Percentiles rank a stretch among this genome's conserved stretches.
phyloP scores from a whole-genome alignment of 2,329 filamentous ascomycete genomes.

The Aspergillus intermedius region DNA sequence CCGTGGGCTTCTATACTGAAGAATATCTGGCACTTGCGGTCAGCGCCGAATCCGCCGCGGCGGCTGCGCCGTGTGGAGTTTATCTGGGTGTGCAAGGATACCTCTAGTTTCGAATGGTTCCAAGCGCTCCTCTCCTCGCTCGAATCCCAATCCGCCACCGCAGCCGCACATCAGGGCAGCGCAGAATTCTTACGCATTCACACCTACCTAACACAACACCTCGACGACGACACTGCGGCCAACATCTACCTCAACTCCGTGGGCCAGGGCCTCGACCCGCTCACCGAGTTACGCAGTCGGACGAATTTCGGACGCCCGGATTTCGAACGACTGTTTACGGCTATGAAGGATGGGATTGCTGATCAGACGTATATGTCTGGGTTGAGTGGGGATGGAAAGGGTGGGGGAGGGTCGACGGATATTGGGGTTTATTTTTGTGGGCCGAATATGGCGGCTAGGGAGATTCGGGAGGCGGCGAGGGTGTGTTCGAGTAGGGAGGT shows the following conservation, averaged over 20 bases:
- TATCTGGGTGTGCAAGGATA: constrained; percentile 97
- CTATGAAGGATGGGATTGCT: constrained; percentile 81
- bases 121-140: constrained; percentile 87
- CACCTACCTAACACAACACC: constrained; percentile 89
- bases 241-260: constrained; percentile 98
- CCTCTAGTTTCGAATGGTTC: constrained; percentile 97
- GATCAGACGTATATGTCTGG: constrained; percentile 80
- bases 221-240: constrained; percentile 85
- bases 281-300: constrained; percentile 81
- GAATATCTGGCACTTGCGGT: constrained; percentile 95
- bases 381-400: constrained; percentile 55
- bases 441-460: constrained; percentile 69
- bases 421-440: constrained; percentile 98
- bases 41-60: constrained; percentile 78
- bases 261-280: constrained; percentile 76
- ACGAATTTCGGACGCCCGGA: constrained; percentile 96
- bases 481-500: constrained; percentile 68
- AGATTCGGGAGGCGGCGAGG: constrained; percentile 77
- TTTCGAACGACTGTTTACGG: constrained; percentile 70
- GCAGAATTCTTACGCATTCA: constrained; percentile 92
- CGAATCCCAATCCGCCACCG: constrained; percentile 73
- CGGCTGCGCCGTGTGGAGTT: constrained; percentile 94
- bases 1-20: constrained; percentile 84
- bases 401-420: constrained; percentile 57
- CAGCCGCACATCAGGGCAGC: constrained; percentile 49